These are phyloP conservation scores for Psilocybe sp. DNA, from an alignment of 768 basidiomycete genomes.

Conservation along the genomic window DNA sequence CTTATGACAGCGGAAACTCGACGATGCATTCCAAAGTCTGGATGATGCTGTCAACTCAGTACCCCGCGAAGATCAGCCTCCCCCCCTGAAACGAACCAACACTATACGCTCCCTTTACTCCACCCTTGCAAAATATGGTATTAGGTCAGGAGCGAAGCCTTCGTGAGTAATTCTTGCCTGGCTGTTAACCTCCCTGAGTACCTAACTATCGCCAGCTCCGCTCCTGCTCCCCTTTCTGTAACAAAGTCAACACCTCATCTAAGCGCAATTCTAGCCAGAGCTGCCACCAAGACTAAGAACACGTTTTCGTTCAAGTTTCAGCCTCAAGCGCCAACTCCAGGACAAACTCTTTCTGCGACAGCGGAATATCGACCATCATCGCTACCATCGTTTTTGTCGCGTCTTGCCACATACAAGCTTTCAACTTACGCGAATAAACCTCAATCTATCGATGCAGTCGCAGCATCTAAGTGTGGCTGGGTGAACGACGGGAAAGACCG, in stretches of 20 bases:
- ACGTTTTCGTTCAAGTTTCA: conserved; percentile 44
- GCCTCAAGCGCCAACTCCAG: conserved; percentile 24
- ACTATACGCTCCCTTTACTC: conserved; percentile 67
- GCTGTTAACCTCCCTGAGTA: neutral
- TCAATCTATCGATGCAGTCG: conserved; percentile 67
- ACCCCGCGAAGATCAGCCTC: conserved; percentile 29
- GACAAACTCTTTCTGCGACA: conserved; percentile 29
- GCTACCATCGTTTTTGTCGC: conserved; percentile 65
- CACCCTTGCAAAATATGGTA: conserved; percentile 75
- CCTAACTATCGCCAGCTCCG: conserved; percentile 8
- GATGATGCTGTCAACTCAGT: conserved; percentile 58
- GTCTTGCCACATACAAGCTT: conserved; percentile 76
- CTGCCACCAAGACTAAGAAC: conserved; percentile 54
- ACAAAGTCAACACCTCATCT: conserved; percentile 68
- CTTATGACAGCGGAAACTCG: conserved; percentile 64
- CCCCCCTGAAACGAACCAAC: conserved; percentile 52
- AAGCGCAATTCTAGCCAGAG: conserved; percentile 67
- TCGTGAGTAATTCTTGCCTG: conserved; percentile 4
- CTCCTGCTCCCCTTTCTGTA: conserved; percentile 12
- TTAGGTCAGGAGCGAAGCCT: conserved; percentile 42
- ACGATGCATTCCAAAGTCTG: conserved; percentile 72
- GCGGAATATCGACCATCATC: conserved; percentile 82
- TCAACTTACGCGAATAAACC: conserved; percentile 82
- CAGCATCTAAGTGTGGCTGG: conserved; percentile 83
- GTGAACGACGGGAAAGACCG: conserved; percentile 80